Percentiles rank a stretch among this genome's conserved stretches.
Evolutionary conservation across 202 grass and related monocot genomes (phyloP).

Genomic region (Schoenoplectus triqueter): DNA sequence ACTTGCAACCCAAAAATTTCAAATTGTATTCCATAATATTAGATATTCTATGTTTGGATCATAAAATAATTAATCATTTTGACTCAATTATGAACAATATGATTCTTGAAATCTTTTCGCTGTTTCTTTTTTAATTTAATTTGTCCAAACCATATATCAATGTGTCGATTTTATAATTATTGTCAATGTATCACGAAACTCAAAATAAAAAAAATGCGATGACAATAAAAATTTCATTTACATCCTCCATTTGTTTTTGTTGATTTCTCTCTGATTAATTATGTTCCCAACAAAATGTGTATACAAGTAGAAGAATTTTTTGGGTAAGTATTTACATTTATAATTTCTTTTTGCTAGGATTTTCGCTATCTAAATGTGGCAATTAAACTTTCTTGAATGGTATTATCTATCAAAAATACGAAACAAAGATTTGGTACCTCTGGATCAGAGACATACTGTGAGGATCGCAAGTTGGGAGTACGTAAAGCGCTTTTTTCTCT

Average conservation of each 20-base stretch:
- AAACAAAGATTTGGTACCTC: not conserved
- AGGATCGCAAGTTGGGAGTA: not conserved
- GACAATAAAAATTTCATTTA: not conserved
- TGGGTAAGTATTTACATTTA: too few relatives aligned
- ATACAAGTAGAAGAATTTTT: too few relatives aligned
- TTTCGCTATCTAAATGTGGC: too few relatives aligned
- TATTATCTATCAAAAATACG: not conserved
- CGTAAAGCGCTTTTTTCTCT: not conserved
- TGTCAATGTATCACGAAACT: not conserved
- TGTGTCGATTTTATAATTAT: not conserved
- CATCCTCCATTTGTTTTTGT: not conserved
- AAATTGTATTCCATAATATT: not conserved
- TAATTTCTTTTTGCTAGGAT: too few relatives aligned
- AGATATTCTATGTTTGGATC: not conserved
- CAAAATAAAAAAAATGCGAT: not conserved
- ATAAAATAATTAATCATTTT: not conserved
- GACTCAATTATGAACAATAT: not conserved
- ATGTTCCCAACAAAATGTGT: too few relatives aligned
- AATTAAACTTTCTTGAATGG: not conserved
- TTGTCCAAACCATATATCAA: not conserved
- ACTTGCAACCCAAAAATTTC: not conserved
- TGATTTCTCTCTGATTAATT: not conserved
- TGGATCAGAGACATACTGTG: not conserved
- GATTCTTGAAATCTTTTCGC: not conserved
- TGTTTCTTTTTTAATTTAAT: not conserved